Base-by-base conservation (phyloP, 805 yeast species). In the Zygotorulaspora florentina region DNA sequence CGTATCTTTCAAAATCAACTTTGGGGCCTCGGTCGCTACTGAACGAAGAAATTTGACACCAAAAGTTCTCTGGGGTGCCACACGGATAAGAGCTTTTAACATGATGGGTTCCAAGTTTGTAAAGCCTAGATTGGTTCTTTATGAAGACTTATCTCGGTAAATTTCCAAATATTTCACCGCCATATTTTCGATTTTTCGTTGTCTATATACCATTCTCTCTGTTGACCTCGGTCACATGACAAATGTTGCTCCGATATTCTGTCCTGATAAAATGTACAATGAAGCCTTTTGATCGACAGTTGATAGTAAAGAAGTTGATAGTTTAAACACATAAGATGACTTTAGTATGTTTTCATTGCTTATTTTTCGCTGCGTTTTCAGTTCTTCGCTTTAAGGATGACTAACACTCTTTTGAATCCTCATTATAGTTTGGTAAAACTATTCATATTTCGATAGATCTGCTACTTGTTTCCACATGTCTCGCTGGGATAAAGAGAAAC, bases 401-500 rank as follows among this genome's bases (percentile, higher is more conserved):
- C 36, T 33, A 33, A 33, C 16, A 12, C n/a, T 29, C 15, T 12
- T 13, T 12, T 29, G 33, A 13, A 9, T n/a, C 33, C 33, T 29
- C 15, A 5, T 8, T 20, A n/a, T 42, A 71, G 75, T 12, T 77
- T 35, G 79, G 82, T 2, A 85, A 76, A 72, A 59, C 75, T 2
- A 52, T 78, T 38, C 91, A 85, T 61, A 47, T 73, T 35, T 70
- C 82, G 2, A 62, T 77, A 16, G 93, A 85, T 58, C 66, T 83
- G 33, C 74, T 78, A 1, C 63, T 85, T 15, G 65, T 83, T 5
- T 81, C 91, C 1, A 81, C 87, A 1, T 74, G 82, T 41, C 67
- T 84, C 12, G 86, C 89, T 1, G 90, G 90, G 1, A 76, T 85
- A 37, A 83, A 80, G 63, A 76, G 87, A 62, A 79, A 77, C 54